Base-by-base conservation (phyloP, 495 filamentous ascomycete species). In the Evernia prunastri region DNA sequence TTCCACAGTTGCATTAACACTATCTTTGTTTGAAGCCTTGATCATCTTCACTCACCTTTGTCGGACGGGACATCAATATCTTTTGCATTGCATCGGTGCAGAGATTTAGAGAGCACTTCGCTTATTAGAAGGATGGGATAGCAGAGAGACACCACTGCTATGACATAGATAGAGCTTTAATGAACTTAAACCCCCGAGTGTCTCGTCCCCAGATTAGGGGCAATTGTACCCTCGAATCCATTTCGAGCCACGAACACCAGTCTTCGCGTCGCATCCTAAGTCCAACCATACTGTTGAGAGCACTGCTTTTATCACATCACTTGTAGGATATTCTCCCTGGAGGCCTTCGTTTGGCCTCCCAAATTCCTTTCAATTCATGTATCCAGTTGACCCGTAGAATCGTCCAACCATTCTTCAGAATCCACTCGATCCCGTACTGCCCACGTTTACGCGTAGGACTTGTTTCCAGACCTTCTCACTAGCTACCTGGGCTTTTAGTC, bases 21-120 rank as follows among this genome's bases (percentile, higher is more conserved):
- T 17, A 29, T 56, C 11, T 31, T 12, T 45, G 20, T 56, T 12
- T 17, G 39, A 31, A 23, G 20, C 42, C 43, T 31, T 33, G 37
- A 56, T 45, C 58, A 57, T 57, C 61, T 63, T 29, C 56, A 63
- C 51, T 63, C 60, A 33, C 2, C 39, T 57, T n/a, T 18, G 43
- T 63, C 35, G 29, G 25, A 57, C 7, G 40, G 47, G 37, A 57
- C 4, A 5, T 45, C n/a, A 3, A 40, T 2, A 23, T 43, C 54
- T 12, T 43, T 35, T 35, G 51, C 39, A 57, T 43, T 57, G 61
- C 61, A 8, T 23, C 18, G 18, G 37, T 37, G 17, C 11, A 57
- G 51, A 63, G 27, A 54, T 40, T 42, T 0, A 13, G n/a, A 13
- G 10, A 45, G 61, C 39, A 31, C 51, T 57, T 45, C 20, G 25